Evolutionary conservation across 495 filamentous ascomycete species (phyloP).

Genomic region (Aspergillus homomorphus): DNA sequence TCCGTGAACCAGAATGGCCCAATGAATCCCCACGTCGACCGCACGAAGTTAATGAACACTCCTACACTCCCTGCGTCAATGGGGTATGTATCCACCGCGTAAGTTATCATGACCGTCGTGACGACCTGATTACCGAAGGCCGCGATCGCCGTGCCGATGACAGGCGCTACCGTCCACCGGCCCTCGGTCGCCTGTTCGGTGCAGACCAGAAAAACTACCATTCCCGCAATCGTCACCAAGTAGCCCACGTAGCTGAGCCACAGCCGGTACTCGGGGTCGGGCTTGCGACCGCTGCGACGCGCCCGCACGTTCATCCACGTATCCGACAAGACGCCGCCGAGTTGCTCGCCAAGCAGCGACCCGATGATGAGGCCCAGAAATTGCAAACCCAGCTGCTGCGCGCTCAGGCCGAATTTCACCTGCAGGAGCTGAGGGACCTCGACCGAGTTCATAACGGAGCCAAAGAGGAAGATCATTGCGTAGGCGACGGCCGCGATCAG

Average conservation of each 20-base stretch:
- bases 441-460: conserved; percentile 46
- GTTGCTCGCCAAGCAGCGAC: conserved; percentile 52
- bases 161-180: conserved; percentile 46
- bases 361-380: conserved; percentile 55
- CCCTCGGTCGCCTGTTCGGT: conserved; percentile 38
- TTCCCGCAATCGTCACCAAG: conserved; percentile 44
- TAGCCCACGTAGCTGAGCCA: conserved; percentile 55
- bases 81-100: conserved; percentile 54
- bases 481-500: conserved; percentile 49
- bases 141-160: conserved; percentile 51
- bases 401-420: conserved; percentile 49
- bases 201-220: conserved; percentile 50
- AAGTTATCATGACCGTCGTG: conserved; percentile 55
- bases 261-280: conserved; percentile 45
- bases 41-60: conserved; percentile 55
- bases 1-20: conserved; percentile 55
- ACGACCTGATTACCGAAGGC: conserved; percentile 56
- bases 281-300: conserved; percentile 29
- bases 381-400: conserved; percentile 53
- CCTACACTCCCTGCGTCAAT: conserved; percentile 50
- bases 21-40: conserved; percentile 58
- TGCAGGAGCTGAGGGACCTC: conserved; percentile 54
- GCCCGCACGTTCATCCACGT: conserved; percentile 48
- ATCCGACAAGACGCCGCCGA: conserved; percentile 51
- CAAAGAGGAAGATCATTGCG: conserved; percentile 51